A percentile compares a stretch with the other conserved stretches of the same genome.
Conservation (phyloP, 768 basidiomycete genomes). For the Solioccasus polychromus region DNA sequence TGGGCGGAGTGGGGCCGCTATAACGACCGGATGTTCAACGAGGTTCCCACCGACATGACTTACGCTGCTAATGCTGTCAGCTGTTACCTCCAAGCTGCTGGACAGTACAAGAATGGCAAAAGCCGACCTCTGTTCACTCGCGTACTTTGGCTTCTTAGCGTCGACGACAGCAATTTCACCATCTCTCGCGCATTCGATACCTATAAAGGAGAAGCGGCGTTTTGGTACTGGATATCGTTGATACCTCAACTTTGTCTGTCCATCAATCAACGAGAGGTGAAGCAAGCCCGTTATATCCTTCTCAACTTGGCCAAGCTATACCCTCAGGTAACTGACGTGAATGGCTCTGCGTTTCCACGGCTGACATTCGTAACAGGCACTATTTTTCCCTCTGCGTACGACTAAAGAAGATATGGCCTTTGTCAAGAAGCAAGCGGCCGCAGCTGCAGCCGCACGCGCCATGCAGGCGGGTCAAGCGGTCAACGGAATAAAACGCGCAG, state of each 20-base stretch:
- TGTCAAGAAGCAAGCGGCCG: conserved; percentile 42
- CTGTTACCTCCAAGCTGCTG: conserved; percentile 96
- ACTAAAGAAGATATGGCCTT: conserved; percentile 65
- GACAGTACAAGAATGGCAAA: conserved; percentile 91
- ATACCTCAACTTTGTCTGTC: conserved; percentile 93
- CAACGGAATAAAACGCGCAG: conserved; percentile 30
- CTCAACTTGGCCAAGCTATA: conserved; percentile 86
- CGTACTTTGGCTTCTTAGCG: conserved; percentile 92
- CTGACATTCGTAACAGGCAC: conserved; percentile 53
- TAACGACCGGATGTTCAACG: conserved; percentile 92
- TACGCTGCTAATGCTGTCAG: conserved; percentile 90
- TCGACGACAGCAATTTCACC: conserved; percentile 75
- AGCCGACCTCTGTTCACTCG: conserved; percentile 88
- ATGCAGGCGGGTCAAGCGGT: conserved; percentile 34
- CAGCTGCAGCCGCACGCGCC: conserved; percentile 32
- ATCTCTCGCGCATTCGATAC: conserved; percentile 85
- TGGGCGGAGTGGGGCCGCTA: conserved; percentile 99
- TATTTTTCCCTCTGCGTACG: conserved; percentile 94
- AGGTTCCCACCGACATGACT: conserved; percentile 66
- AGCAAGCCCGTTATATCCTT: conserved; percentile 86
- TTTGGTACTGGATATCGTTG: conserved; percentile 99
- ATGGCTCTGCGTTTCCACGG: background rate
- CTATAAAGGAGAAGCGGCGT: conserved; percentile 94
- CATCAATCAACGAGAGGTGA: conserved; percentile 87
- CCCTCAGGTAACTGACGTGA: conserved; percentile 69